These are phyloP conservation scores for Fagopyrum homotropicum DNA, from an alignment of 148 eudicot species.

Conservation along the genomic window DNA sequence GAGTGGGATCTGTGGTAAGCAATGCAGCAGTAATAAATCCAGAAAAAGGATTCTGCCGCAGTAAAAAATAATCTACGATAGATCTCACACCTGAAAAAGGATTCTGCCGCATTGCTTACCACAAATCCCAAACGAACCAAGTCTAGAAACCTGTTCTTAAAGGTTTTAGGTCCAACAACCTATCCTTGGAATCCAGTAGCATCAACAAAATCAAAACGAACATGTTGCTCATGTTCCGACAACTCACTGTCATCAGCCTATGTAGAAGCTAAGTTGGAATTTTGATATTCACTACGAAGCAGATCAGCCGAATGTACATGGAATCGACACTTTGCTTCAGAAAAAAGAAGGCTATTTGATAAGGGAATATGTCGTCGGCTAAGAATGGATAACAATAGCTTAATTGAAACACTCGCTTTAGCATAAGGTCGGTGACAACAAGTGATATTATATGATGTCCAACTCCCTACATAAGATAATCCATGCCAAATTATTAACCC, in stretches of 20 bases:
- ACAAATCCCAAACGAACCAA: constrained; percentile 62
- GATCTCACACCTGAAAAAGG: constrained; percentile 97
- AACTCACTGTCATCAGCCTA: constrained; percentile 34
- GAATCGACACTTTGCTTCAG: constrained; percentile 23
- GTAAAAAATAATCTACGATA: constrained; percentile 88
- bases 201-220: constrained; percentile 18
- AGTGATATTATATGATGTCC: constrained; percentile 14
- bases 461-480: constrained; percentile 21
- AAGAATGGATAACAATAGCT: constrained; percentile 19
- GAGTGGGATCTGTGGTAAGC: constrained; percentile 95
- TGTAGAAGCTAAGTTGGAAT: constrained; percentile 32
- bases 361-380: constrained; percentile 23
- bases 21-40: too few species aligned
- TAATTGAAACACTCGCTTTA: constrained; percentile 22
- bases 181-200: constrained; percentile 15
- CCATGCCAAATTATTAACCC: background rate
- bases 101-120: constrained; percentile 68
- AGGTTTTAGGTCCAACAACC: constrained; percentile 31
- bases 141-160: constrained; percentile 61
- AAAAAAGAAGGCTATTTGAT: constrained; percentile 22
- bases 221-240: constrained; percentile 24
- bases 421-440: constrained; percentile 18
- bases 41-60: too few species aligned
- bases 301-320: constrained; percentile 16
- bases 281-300: constrained; percentile 19